Evolutionary conservation across 2,329 filamentous ascomycete species (phyloP), one percentile per base, ranked within the genome.

Genomic region (Fusarium hostae): DNA sequence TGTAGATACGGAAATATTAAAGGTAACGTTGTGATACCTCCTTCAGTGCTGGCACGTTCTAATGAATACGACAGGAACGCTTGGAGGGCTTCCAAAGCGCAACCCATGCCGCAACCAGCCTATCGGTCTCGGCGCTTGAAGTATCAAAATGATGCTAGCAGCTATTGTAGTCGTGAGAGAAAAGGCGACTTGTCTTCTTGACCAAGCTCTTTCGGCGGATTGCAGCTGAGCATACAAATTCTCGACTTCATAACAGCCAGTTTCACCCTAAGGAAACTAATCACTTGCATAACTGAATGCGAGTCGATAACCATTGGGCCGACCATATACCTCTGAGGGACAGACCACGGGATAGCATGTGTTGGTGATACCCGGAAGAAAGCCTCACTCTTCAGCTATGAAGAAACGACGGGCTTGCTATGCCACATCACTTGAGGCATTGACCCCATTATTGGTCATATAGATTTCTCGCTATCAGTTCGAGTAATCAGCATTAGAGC

Each of bases 71-170:
- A 71, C 13, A 71, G 67, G 35, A 32, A 47, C 28, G 44, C 52
- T 48, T 67, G 56, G 68, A 55, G 56, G 37, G 47, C 62, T 39
- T 30, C 30, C 57, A 61, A 68, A 22, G 55, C 59, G 26, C 62
- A 59, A 28, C 32, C 13, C 15, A 59, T 63, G 24, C 39, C 55
- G 11, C 47, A 24, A 22, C 20, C 44, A 58, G 12, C 20, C 24
- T 26, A 18, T 66, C 20, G 28, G 12, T 18, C 34, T 58, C 28
- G 32, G 34, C 10, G 28, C 24, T 30, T 67, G 34, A 66, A 58
- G 41, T 6, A 10, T 24, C 18, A n/a, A 50, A 7, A 16, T 18
- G 16, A 32, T 43, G 4, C 8, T 9, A 24, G 15, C 16, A 24
- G 20, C 9, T 22, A 13, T 45, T 26, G 11, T 24, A 40, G 24